These are phyloP conservation scores for Hanseniaspora guilliermondii DNA, from an alignment of 805 yeast genomes.

Conservation along the genomic window DNA sequence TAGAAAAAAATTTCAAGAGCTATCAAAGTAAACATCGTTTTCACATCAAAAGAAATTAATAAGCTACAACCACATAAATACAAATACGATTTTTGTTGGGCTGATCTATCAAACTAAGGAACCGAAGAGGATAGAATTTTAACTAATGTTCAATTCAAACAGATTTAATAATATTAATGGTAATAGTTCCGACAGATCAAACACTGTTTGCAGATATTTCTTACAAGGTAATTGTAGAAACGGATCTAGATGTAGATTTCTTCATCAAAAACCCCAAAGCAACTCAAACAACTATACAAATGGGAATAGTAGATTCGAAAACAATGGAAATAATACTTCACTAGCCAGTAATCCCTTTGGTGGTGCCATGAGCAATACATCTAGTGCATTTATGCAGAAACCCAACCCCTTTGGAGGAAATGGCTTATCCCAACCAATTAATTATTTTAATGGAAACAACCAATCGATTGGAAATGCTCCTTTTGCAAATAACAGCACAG, in stretches of 20 bases:
- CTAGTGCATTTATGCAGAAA: background rate
- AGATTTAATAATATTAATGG: constrained; percentile 13
- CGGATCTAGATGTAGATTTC: constrained; percentile 34
- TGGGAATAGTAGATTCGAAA: constrained; percentile 6
- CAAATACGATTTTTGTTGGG: too few species aligned
- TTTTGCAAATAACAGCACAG: constrained; percentile 11
- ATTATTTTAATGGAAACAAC: background rate
- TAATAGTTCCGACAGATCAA: constrained; percentile 17
- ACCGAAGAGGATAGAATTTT: too few species aligned
- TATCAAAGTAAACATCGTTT: background rate
- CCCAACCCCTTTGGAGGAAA: background rate
- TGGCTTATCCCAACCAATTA: constrained; percentile 6
- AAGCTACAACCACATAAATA: background rate
- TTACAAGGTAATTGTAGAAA: constrained; percentile 34
- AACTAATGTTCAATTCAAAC: background rate
- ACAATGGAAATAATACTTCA: constrained; percentile 11
- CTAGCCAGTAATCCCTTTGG: background rate
- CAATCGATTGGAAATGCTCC: background rate
- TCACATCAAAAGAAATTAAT: too few species aligned
- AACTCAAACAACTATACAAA: constrained; percentile 11
- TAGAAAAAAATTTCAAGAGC: background rate
- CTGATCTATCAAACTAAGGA: too few species aligned
- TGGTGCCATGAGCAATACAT: background rate
- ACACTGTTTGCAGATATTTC: constrained; percentile 33
- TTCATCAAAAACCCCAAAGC: constrained; percentile 26